These are phyloP conservation scores for Dichotomocladium elegans DNA, from an alignment of 371 early-diverging fungal genomes.

Conservation along the genomic window DNA sequence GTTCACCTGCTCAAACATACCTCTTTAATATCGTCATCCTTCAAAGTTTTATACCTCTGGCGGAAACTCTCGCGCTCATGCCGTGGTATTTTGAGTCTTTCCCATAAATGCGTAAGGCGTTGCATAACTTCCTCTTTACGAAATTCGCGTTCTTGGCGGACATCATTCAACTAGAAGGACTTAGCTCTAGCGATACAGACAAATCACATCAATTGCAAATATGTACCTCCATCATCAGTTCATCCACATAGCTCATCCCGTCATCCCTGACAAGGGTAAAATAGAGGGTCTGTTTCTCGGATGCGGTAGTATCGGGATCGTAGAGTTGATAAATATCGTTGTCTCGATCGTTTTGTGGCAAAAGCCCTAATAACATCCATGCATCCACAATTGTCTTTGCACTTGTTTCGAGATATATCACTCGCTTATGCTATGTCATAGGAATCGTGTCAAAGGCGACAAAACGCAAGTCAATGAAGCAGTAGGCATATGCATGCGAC, in stretches of 20 bases:
- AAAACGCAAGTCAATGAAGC: background rate
- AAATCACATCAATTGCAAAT: too few relatives aligned
- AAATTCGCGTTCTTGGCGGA: constrained; percentile 27
- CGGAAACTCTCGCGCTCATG: constrained; percentile 21
- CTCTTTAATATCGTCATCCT: constrained; percentile 20
- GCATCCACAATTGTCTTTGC: constrained; percentile 8
- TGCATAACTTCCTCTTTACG: constrained; percentile 30
- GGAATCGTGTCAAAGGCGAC: background rate
- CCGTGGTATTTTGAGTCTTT: constrained; percentile 22
- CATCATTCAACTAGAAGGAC: constrained; percentile 31
- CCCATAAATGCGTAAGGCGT: constrained; percentile 33
- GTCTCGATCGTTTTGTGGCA: constrained; percentile 17
- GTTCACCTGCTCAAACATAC: constrained; percentile 8
- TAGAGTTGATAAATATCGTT: constrained; percentile 10
- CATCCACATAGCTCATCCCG: constrained; percentile 8
- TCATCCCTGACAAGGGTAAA: constrained; percentile 13
- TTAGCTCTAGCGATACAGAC: too few relatives aligned
- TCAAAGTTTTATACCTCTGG: constrained; percentile 21
- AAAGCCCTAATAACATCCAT: constrained; percentile 14
- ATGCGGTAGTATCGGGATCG: constrained; percentile 3
- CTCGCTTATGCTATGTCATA: constrained; percentile 6
- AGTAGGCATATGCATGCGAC: background rate
- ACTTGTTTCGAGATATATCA: constrained; percentile 7
- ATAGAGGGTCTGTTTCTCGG: constrained; percentile 14
- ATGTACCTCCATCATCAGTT: constrained; percentile 12